Base-by-base conservation (phyloP, 2,329 filamentous ascomycete genomes). In the Hymenotorrendiella dingleyae region DNA sequence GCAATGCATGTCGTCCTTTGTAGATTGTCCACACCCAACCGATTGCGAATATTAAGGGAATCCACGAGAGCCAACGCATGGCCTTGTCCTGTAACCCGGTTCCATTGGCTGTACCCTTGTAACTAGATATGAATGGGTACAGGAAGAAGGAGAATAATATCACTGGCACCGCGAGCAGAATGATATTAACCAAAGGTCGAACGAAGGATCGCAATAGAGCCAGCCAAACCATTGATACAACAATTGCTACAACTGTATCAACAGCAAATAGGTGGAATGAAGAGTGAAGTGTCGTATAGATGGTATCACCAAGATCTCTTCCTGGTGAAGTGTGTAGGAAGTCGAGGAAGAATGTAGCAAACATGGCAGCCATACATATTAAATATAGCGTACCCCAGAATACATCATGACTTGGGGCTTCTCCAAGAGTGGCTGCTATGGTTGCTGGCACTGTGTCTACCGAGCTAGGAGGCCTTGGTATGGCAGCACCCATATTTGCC, bases 311-410 rank as follows among this genome's bases (percentile, higher is more conserved):
- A 43, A 94, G 76, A 1, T 85, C 85, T 42, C 73, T 72, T 40
- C 69, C 69, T 4, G 85, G 83, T 14, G 85, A 80, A 2, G 91
- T 97, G 60, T 97, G 88, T 29, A 98, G 73, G 71, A 86, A 94
- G 19, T 95, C 84, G 11, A 98, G 73, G 50, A 95, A 81, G 57
- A 89, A 94, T 1, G 89, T 91, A 10, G 91, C 86, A 57, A 97
- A 78, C 59, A 97, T 76, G 28, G 84, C 84, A 34, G 86, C 89
- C 40, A 94, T 68, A 24, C 81, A 81, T 55, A 97, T 93, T 36
- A 94, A 68, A 62, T 90, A 98, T 32, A 96, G 73, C 66, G 87
- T 90, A 4, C 86, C 87, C 73, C 93, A 98, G 66, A 97, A 94
- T 4, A 82, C 73, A 63, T 98, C 93, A 62, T 97, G 88, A 37